A percentile compares a stretch with the other conserved stretches of the same genome.
Evolutionary conservation across 2,329 filamentous ascomycete genomes (phyloP).

Genomic region (Claviceps sp.): DNA sequence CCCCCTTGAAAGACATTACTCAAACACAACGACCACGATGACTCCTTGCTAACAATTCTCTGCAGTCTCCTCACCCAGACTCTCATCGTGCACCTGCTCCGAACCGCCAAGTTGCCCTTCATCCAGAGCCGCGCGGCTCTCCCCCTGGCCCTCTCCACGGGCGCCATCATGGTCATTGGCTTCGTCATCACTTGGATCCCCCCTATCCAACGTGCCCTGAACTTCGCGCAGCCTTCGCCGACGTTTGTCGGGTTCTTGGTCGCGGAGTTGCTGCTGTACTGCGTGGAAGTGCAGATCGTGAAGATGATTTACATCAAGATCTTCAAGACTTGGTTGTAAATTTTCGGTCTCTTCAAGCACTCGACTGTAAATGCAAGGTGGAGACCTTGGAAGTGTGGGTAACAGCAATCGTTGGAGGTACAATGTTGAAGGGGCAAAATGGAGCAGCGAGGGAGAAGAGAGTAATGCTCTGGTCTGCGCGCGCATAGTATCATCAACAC

Average conservation of each 20-base stretch:
- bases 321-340: slow-evolving; percentile 14
- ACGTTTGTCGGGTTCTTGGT: slow-evolving; percentile 13
- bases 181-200: slow-evolving; percentile 15
- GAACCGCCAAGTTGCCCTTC: slow-evolving; percentile 15
- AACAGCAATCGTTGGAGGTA: too few relatives aligned
- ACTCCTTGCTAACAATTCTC: background rate
- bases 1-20: too few relatives aligned
- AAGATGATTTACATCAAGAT: slow-evolving; percentile 15
- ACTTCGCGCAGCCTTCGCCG: slow-evolving; percentile 10
- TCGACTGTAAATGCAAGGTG: background rate
- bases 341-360: too few relatives aligned
- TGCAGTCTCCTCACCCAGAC: slow-evolving; percentile 14
- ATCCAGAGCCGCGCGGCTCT: slow-evolving; percentile 12
- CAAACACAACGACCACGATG: too few relatives aligned
- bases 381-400: background rate
- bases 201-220: slow-evolving; percentile 9
- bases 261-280: slow-evolving; percentile 13
- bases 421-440: too few relatives aligned
- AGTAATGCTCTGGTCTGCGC: too few relatives aligned
- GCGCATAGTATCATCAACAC: too few relatives aligned
- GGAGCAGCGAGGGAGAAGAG: too few relatives aligned
- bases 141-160: slow-evolving; percentile 12
- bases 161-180: slow-evolving; percentile 13
- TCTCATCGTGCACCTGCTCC: slow-evolving; percentile 16
- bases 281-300: slow-evolving; percentile 14